Conservation (phyloP, 1,284 basidiomycete genomes). For the Tylopilus sp. region DNA sequence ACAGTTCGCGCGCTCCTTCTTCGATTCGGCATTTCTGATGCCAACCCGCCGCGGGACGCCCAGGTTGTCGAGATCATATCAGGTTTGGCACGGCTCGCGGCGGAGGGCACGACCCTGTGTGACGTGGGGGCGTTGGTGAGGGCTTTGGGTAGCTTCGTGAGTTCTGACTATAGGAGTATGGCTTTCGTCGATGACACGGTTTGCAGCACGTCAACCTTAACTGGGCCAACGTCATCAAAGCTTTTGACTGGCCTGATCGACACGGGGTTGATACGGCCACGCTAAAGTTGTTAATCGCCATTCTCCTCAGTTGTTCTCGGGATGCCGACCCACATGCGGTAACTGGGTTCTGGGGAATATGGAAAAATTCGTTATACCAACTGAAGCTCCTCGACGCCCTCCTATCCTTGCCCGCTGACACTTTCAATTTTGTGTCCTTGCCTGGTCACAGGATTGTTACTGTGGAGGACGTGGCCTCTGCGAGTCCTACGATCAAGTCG, state of each 20-base stretch:
- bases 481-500: slow-evolving; percentile 83
- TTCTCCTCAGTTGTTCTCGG: slow-evolving; percentile 67
- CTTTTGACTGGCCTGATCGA: slow-evolving; percentile 74
- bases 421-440: slow-evolving; percentile 85
- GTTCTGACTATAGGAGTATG: slow-evolving; percentile 29
- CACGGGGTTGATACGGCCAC: slow-evolving; percentile 79
- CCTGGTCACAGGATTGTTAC: slow-evolving; percentile 78
- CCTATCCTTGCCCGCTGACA: slow-evolving; percentile 81
- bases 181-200: slow-evolving; percentile 20
- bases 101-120: slow-evolving; percentile 64
- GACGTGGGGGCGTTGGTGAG: slow-evolving; percentile 76
- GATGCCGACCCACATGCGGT: slow-evolving; percentile 71
- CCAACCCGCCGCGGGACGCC: slow-evolving; percentile 61
- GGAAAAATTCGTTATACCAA: slow-evolving; percentile 84
- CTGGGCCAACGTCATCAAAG: slow-evolving; percentile 75
- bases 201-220: slow-evolving; percentile 58
- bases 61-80: slow-evolving; percentile 68
- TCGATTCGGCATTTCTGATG: slow-evolving; percentile 67
- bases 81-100: slow-evolving; percentile 58
- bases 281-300: slow-evolving; percentile 74
- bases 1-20: slow-evolving; percentile 61
- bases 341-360: slow-evolving; percentile 74
- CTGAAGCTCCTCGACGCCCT: slow-evolving; percentile 84
- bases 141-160: slow-evolving; percentile 62
- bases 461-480: slow-evolving; percentile 76